Base-by-base conservation (phyloP, 2,329 filamentous ascomycete species). In the Dendrostoma leiphaemia region DNA sequence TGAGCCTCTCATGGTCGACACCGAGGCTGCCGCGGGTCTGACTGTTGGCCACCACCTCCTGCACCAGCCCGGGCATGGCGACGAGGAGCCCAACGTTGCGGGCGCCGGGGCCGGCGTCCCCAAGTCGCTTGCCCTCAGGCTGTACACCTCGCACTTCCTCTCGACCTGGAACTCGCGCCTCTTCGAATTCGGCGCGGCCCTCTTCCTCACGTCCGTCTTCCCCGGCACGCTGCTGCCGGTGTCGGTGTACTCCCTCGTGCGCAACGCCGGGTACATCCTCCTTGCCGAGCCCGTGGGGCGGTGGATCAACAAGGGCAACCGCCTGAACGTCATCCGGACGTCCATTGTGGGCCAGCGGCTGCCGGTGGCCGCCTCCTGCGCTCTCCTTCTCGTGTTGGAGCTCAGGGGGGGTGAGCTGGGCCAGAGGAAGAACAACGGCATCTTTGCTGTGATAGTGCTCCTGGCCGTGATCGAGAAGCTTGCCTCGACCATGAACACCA, bases 381-480 rank as follows among this genome's bases (percentile, higher is more conserved):
- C 61, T 3, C 62, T 76, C 5, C 78, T 84, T 40, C 70, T 72
- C 52, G 49, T 64, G 12, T 62, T 78, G 45, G 60, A 54, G 6
- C 13, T 64, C 24, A 56, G 37, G 31, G 23, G 37, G 8, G 21
- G 45, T 9, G 38, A 54, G 2, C 43, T 70, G 19, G 65, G 76
- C 55, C 60, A 61, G 2, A 28, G 64, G 2, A 64, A 73, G n/a
- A 44, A 49, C 4, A 5, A 49, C 5, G 63, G 59, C 9, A 56
- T 75, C 13, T 68, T 79, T 35, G 65, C 63, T 0, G 29, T 68
- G 0, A 53, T 76, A 2, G 74, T 79, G 0, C 17, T 81, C 0
- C 69, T 90, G 41, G 85, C 85, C 1, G 88, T 86, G 53, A 63
- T 86, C 1, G 89, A 91, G 68, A 91, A 91, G 65, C 67, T 90